Evolutionary conservation across 2,329 filamentous ascomycete species (phyloP).

Genomic region (Acrodontium crateriforme): DNA sequence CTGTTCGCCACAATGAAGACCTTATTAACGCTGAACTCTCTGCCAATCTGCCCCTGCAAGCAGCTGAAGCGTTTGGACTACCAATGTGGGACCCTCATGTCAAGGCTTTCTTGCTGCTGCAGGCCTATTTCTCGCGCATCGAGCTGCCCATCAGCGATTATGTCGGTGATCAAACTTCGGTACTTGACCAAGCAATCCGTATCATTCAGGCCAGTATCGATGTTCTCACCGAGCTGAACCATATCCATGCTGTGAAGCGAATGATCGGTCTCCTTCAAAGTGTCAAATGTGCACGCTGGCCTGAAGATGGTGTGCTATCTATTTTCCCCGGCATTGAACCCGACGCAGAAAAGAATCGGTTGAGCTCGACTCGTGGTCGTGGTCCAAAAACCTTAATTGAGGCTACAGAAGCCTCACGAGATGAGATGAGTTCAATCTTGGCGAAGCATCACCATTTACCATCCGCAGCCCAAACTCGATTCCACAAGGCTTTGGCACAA

Average conservation of each 20-base stretch:
- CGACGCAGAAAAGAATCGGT: conserved; percentile 30
- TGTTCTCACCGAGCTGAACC: conserved; percentile 78
- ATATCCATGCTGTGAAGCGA: conserved; percentile 59
- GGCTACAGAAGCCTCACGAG: conserved; percentile 22
- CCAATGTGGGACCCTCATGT: conserved; percentile 99
- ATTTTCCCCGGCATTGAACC: conserved; percentile 61
- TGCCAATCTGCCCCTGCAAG: conserved; percentile 59
- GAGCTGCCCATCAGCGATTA: conserved; percentile 93
- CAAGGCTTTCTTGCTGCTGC: conserved; percentile 84
- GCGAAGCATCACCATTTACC: conserved; percentile 41
- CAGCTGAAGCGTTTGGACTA: conserved; percentile 49
- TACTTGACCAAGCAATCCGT: conserved; percentile 91
- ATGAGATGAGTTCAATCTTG: conserved; percentile 24
- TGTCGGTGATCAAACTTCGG: conserved; percentile 76
- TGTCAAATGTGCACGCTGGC: conserved; percentile 89
- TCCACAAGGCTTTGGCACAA: conserved; percentile 46
- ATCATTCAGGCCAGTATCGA: conserved; percentile 94
- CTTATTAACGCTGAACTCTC: conserved; percentile 88
- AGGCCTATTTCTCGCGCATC: conserved; percentile 88
- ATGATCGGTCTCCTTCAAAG: conserved; percentile 82
- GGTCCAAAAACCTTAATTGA: conserved; percentile 29
- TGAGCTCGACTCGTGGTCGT: conserved; percentile 18
- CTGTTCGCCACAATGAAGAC: conserved; percentile 95
- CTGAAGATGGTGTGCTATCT: conserved; percentile 61
- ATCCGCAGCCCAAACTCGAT: conserved; percentile 29